phyloP scores from a whole-genome alignment of 805 yeast species.

The Suhomyces sp. region DNA sequence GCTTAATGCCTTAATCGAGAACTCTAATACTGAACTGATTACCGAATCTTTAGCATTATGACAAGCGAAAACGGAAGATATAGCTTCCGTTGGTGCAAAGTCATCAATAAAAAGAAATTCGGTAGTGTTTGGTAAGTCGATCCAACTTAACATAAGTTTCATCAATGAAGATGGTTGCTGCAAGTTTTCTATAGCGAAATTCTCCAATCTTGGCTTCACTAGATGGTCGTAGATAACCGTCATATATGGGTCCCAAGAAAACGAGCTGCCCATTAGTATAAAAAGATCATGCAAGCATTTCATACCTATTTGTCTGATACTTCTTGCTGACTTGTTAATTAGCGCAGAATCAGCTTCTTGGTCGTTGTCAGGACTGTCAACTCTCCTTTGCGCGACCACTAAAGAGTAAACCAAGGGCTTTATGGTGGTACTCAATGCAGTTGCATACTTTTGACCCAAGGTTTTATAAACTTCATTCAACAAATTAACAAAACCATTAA shows the following conservation, averaged over 20 bases:
- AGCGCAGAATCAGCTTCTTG: slow-evolving; percentile 13
- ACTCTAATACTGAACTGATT: slow-evolving; percentile 50
- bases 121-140: slow-evolving; percentile 38
- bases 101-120: slow-evolving; percentile 57
- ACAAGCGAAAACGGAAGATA: slow-evolving; percentile 53
- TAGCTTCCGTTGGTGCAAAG: slow-evolving; percentile 49
- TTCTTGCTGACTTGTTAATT: slow-evolving; percentile 48
- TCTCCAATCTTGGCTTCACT: slow-evolving; percentile 60
- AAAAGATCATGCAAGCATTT: slow-evolving; percentile 61
- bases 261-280: slow-evolving; percentile 45
- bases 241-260: slow-evolving; percentile 55
- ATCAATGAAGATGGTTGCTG: slow-evolving; percentile 81
- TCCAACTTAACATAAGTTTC: slow-evolving; percentile 60
- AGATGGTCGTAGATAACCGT: slow-evolving; percentile 50
- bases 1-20: slow-evolving; percentile 47
- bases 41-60: slow-evolving; percentile 67
- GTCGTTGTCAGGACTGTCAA: slow-evolving; percentile 17
- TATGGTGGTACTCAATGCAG: slow-evolving; percentile 48
- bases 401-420: slow-evolving; percentile 58
- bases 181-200: slow-evolving; percentile 72
- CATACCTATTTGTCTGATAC: slow-evolving; percentile 64
- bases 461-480: slow-evolving; percentile 52
- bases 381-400: slow-evolving; percentile 48
- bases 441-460: slow-evolving; percentile 55
- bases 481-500: slow-evolving; percentile 64